Percentiles rank a stretch among this genome's conserved stretches.
phyloP scores from a whole-genome alignment of 495 filamentous ascomycete species.

The Bacidia rubella region DNA sequence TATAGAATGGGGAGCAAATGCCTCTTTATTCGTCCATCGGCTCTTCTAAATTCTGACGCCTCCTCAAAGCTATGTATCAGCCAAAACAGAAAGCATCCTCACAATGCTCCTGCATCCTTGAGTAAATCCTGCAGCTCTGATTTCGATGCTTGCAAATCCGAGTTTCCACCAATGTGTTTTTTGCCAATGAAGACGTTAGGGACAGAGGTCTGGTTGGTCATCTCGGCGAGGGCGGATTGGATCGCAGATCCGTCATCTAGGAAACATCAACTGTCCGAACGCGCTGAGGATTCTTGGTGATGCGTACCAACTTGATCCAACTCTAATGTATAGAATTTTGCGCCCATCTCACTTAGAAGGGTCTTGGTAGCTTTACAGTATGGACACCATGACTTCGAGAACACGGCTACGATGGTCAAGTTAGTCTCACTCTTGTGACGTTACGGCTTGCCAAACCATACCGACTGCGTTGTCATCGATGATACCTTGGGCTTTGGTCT shows the following conservation, averaged over 20 bases:
- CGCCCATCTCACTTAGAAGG: slow-evolving; percentile 51
- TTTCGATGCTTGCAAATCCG: slow-evolving; percentile 66
- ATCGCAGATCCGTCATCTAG: slow-evolving; percentile 67
- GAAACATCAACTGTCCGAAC: not conserved
- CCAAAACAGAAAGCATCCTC: too few relatives aligned
- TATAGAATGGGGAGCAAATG: too few relatives aligned
- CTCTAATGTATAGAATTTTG: slow-evolving; percentile 65
- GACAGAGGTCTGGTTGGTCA: slow-evolving; percentile 73
- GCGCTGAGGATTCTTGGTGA: not conserved
- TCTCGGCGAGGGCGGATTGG: slow-evolving; percentile 68
- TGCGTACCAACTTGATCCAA: slow-evolving; percentile 66
- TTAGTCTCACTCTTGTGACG: slow-evolving; percentile 1
- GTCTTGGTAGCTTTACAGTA: slow-evolving; percentile 75
- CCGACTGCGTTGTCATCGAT: slow-evolving; percentile 88
- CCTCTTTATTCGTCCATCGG: too few relatives aligned
- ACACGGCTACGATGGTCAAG: slow-evolving; percentile 50
- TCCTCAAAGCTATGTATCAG: too few relatives aligned
- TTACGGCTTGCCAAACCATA: slow-evolving; percentile 29
- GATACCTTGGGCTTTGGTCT: slow-evolving; percentile 69
- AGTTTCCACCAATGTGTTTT: slow-evolving; percentile 93
- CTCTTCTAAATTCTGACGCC: not conserved
- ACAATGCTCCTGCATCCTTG: slow-evolving; percentile 47
- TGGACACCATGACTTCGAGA: slow-evolving; percentile 95
- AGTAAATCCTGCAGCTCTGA: slow-evolving; percentile 42
- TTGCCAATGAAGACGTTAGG: slow-evolving; percentile 89